Evolutionary conservation across 1,284 basidiomycete genomes (phyloP), one percentile per base, ranked within the genome.

Genomic region (Exobasidium cylindrosporum): DNA sequence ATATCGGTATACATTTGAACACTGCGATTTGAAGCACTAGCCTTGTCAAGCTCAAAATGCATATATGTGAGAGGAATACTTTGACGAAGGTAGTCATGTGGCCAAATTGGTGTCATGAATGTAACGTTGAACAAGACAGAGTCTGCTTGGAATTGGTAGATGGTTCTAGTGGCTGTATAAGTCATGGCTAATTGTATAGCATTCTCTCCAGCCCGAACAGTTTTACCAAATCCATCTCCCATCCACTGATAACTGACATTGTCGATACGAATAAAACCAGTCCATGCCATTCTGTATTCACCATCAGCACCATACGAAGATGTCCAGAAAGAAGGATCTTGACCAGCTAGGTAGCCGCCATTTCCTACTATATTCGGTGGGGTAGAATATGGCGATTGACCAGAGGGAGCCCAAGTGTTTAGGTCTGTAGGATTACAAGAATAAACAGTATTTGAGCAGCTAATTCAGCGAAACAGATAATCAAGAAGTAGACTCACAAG

Each of bases 61-160:
- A 78, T 52, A 64, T 79, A 79, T 65, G 69, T 73, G 17, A 77
- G 66, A 21, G 77, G 76, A 35, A 26, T 60, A 64, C 69, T 75
- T 57, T 79, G 74, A 29, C 77, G 65, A 21, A 78, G 59, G 43
- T 71, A 72, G 61, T 79, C 76, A 52, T 74, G 57, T 4, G 71
- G 69, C 46, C 69, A 69, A 67, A 77, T 68, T 21, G 76, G 76
- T 23, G 74, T 76, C 47, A 79, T 56, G 62, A 79, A 79, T 17
- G 72, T 75, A 46, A 73, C 77, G 50, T 65, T 72, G 68, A 79
- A 79, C 13, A 35, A 49, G 45, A 79, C 64, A 45, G 65, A 64
- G 45, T 63, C 74, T 40, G 76, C 77, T 21, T 73, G 65, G 45
- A 79, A 77, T 31, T 65, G 56, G 52, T 75, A 79, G 55, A 77